A percentile compares a stretch with the other conserved stretches of the same genome.
These are phyloP conservation scores for Thinopyrum elongatum DNA, from an alignment of 176 grass and related monocot genomes.

Conservation along the genomic window DNA sequence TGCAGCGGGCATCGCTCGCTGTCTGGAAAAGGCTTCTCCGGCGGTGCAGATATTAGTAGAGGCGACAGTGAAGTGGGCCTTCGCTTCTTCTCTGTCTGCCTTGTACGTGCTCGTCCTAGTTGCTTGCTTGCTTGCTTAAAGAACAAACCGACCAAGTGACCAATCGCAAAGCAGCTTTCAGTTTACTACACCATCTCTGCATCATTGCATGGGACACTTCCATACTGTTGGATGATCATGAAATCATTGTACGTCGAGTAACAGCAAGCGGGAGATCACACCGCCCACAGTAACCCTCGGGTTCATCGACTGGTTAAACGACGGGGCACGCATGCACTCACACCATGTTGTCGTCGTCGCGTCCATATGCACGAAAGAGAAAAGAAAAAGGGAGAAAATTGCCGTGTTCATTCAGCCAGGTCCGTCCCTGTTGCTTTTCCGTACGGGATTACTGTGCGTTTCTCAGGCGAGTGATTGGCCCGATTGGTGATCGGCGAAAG, in stretches of 20 bases:
- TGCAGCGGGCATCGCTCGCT: constrained; percentile 14
- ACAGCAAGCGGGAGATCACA: too few species aligned
- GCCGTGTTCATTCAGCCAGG: background rate
- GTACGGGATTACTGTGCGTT: background rate
- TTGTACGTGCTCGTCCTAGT: background rate
- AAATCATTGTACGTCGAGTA: background rate
- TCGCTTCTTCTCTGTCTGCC: background rate
- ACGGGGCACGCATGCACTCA: too few species aligned
- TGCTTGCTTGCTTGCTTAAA: constrained; percentile 19
- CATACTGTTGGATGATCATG: background rate
- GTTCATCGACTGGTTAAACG: background rate
- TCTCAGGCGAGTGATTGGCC: constrained; percentile 18
- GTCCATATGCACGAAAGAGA: background rate
- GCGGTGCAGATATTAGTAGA: background rate
- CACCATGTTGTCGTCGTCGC: too few species aligned
- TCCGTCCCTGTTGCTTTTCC: background rate
- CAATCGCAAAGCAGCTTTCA: background rate
- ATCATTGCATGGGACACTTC: background rate
- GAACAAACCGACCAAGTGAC: constrained; percentile 15
- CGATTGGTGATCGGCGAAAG: constrained; percentile 8
- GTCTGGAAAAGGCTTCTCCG: constrained; percentile 4
- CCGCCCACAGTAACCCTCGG: background rate
- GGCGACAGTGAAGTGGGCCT: background rate
- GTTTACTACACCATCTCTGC: background rate
- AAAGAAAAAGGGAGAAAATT: background rate